Evolutionary conservation across 148 eudicot species (phyloP).

Genomic region (Amaranthus hypochondriacus): DNA sequence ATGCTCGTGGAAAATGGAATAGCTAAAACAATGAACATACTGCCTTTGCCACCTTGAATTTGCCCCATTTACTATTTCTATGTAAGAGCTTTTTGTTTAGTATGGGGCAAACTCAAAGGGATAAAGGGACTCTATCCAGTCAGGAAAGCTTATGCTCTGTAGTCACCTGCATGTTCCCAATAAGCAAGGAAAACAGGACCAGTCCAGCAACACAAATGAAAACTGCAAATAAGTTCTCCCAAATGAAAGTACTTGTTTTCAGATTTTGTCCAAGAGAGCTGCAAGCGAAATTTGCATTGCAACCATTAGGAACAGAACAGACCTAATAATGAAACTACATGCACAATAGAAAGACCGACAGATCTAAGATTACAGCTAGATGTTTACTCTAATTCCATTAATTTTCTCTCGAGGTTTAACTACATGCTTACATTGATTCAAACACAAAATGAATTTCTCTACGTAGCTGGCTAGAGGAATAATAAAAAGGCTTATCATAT

Average conservation of each 20-base stretch:
- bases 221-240: conserved; percentile 57
- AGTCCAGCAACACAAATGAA: conserved; percentile 59
- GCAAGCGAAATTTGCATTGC: conserved; percentile 23
- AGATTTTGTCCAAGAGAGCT: conserved; percentile 84
- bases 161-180: conserved; percentile 84
- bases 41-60: neutral
- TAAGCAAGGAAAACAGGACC: conserved; percentile 67
- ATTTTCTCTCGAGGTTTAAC: too few relatives aligned
- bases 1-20: too few relatives aligned
- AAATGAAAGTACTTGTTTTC: conserved; percentile 50
- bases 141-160: neutral
- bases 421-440: too few relatives aligned
- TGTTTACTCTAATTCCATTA: too few relatives aligned
- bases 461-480: too few relatives aligned
- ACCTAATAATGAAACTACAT: too few relatives aligned
- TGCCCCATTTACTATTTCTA: neutral
- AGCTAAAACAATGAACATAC: neutral
- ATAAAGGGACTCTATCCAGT: neutral
- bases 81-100: neutral
- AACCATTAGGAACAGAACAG: neutral
- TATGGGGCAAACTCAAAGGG: too few relatives aligned
- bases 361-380: too few relatives aligned
- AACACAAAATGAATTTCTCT: too few relatives aligned
- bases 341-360: too few relatives aligned
- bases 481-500: too few relatives aligned